Percentiles rank a stretch among this genome's conserved stretches.
phyloP scores from a whole-genome alignment of 257 asterid species.

The Solanum rostratum region DNA sequence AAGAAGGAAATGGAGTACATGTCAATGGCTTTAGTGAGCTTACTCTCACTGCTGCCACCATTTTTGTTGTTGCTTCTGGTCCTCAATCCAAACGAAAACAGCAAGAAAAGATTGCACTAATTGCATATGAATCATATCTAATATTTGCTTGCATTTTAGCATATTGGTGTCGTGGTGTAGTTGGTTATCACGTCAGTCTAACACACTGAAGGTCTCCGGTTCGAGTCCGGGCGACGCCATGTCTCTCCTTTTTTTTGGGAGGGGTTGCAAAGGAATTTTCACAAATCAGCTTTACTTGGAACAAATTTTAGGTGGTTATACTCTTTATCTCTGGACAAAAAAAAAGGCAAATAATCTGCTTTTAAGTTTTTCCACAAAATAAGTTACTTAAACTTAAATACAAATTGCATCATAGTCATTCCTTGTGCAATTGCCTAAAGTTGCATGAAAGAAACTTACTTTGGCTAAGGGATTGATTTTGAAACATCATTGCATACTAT shows the following conservation, averaged over 20 bases:
- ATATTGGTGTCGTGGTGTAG: slow-evolving; percentile 63
- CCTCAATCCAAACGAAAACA: neutral
- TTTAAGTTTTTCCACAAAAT: no score
- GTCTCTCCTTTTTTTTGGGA: neutral
- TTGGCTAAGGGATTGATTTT: no score
- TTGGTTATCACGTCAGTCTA: slow-evolving; percentile 91
- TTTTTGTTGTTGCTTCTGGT: neutral
- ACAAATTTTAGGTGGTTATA: no score
- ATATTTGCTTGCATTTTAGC: rapidly evolving
- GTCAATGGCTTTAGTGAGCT: slow-evolving; percentile 23
- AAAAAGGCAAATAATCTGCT: no score
- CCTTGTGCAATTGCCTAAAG: no score
- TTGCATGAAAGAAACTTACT: no score
- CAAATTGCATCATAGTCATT: no score
- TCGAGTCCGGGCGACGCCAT: slow-evolving; percentile 69
- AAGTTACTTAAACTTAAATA: no score
- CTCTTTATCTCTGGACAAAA: no score
- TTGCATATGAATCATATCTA: rapidly evolving
- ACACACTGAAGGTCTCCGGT: slow-evolving; percentile 94
- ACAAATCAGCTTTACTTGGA: no score
- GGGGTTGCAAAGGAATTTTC: no score
- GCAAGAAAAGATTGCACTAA: neutral
- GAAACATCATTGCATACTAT: no score
- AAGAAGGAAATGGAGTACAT: slow-evolving; percentile 1
- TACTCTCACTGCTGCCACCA: slow-evolving; percentile 10